Base-by-base conservation (phyloP, 108 stramenopile genomes). In the Craspedostauros australis region DNA sequence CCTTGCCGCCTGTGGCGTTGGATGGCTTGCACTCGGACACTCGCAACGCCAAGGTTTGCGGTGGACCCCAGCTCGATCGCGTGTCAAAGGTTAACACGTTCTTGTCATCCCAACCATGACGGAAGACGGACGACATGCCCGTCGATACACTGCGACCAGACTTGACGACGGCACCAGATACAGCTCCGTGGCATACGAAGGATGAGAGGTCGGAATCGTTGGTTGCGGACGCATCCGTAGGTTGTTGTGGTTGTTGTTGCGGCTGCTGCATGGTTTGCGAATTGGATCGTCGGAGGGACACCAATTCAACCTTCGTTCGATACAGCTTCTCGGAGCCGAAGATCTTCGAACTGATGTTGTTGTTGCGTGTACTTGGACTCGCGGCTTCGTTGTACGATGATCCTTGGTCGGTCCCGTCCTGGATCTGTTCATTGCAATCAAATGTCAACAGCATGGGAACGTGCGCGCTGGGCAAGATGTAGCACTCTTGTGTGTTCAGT, bases 391-490 rank as follows among this genome's bases (percentile, higher is more conserved):
- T n/a, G n/a, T n/a, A n/a, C n/a, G n/a, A n/a, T n/a, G n/a, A n/a
- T n/a, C n/a, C n/a, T 45, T 41, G 44, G 29, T 43, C 33, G 47
- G 9, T 38, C 19, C 23, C 22, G 50, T 26, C 53, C 29, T 33
- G 63, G 18, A 30, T 37, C 41, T 40, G 30, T 40, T 53, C 46
- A 33, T 51, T 23, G 44, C 56, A 76, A 45, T 91, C 69, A 60
- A 91, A 84, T 40, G 82, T 88, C 6, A 92, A 66, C 20, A 92
- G 62, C 15, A 92, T 25, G 2, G 91, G 86, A 59, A 86, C 88
- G 55, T 92, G 91, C 7, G 91, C 86, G 54, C 86, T 88, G 3
- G 91, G 91, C 19, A 92, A 62, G 27, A 92, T 82, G 53, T 79
- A 88, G 50, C 86, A 83, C 50, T 79, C 86, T 30, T 82, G 62